A percentile compares a stretch with the other conserved stretches of the same genome.
These are phyloP conservation scores for Cenchrus americanus DNA, from an alignment of 176 grass and related monocot species.

Conservation along the genomic window DNA sequence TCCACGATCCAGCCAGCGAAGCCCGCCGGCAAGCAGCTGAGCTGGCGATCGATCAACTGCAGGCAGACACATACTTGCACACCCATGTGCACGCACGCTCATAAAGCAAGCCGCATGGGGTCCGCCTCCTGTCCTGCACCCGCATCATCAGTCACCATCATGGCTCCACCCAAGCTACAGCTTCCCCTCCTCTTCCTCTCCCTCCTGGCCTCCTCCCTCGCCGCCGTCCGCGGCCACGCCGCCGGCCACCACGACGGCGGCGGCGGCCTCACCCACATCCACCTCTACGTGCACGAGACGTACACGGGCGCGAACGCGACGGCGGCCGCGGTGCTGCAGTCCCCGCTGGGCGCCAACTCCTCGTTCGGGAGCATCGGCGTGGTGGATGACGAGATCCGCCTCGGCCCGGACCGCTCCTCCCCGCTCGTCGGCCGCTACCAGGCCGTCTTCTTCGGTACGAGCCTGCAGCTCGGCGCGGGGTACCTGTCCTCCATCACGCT, in stretches of 20 bases:
- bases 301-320: slow-evolving; percentile 22
- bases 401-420: too few species aligned
- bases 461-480: background rate
- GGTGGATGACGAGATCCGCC: too few species aligned
- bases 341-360: background rate
- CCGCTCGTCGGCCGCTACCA: too few species aligned
- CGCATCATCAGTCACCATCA: background rate
- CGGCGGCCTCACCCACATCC: slow-evolving; percentile 15
- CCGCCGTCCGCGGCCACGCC: background rate
- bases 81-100: too few species aligned
- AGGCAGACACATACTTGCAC: too few species aligned
- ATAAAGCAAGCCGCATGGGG: too few species aligned
- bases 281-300: slow-evolving; percentile 34
- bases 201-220: background rate
- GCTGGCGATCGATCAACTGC: too few species aligned
- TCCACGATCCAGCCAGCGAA: too few species aligned
- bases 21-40: too few species aligned
- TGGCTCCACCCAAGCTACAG: background rate
- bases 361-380: too few species aligned
- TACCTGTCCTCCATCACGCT: background rate
- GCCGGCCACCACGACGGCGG: too few species aligned
- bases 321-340: background rate
- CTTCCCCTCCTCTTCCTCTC: background rate
- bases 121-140: background rate
- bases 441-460: background rate